These are phyloP conservation scores for Penicillium turbatum DNA, from an alignment of 495 filamentous ascomycete genomes.

Conservation along the genomic window DNA sequence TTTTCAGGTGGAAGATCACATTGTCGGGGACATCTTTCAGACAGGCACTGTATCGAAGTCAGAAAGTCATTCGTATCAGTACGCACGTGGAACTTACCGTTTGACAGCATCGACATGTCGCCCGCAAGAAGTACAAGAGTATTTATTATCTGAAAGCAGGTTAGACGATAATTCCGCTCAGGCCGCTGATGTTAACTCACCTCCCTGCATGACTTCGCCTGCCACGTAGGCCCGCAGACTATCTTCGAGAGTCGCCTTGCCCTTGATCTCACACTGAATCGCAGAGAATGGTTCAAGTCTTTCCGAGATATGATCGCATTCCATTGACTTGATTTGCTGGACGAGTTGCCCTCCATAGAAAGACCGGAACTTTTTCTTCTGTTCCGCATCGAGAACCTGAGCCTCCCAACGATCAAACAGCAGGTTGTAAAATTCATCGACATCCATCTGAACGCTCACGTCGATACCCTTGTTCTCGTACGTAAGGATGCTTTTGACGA, in stretches of 20 bases:
- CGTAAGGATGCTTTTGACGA: conserved; percentile 71
- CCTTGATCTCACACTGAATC: conserved; percentile 95
- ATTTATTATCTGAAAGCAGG: conserved; percentile 74
- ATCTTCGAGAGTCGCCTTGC: conserved; percentile 76
- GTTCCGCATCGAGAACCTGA: conserved; percentile 62
- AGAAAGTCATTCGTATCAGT: not conserved
- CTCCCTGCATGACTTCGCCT: conserved; percentile 94
- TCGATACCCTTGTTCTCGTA: conserved; percentile 86
- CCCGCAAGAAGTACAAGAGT: conserved; percentile 89
- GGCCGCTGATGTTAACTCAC: conserved; percentile 36
- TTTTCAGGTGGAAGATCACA: conserved; percentile 92
- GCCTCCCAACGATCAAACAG: conserved; percentile 89
- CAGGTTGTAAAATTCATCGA: conserved; percentile 94
- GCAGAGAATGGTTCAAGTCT: conserved; percentile 86
- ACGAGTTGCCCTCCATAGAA: conserved; percentile 91
- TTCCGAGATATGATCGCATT: conserved; percentile 92
- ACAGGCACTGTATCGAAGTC: conserved; percentile 58
- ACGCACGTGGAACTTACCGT: conserved; percentile 43
- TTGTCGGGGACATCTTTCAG: conserved; percentile 92
- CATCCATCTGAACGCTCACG: conserved; percentile 89
- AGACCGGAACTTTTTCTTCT: conserved; percentile 71
- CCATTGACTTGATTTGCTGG: conserved; percentile 91
- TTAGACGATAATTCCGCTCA: conserved; percentile 12
- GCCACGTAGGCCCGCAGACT: conserved; percentile 92
- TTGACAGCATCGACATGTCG: conserved; percentile 93